Conservation (phyloP, 2,329 filamentous ascomycete genomes). For the Aspergillus persii region DNA sequence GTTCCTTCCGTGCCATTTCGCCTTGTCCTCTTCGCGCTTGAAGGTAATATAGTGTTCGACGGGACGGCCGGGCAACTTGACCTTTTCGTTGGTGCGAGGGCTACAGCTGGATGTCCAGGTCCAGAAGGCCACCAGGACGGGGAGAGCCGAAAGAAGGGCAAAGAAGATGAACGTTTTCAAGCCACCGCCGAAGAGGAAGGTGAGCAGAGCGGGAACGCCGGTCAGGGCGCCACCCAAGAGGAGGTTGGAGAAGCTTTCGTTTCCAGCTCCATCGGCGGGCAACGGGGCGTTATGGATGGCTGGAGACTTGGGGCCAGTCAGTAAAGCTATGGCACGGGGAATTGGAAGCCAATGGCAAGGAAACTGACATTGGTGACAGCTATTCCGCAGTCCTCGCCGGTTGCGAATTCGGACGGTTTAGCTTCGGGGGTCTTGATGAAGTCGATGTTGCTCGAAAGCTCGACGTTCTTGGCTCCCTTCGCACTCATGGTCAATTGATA, state of each 20-base stretch:
- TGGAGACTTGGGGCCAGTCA: conserved; percentile 17
- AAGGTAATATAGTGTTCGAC: conserved; percentile 30
- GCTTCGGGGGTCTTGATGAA: conserved; percentile 27
- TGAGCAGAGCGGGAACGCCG: conserved; percentile 20
- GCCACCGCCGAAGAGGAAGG: conserved; percentile 17
- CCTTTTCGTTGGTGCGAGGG: conserved; percentile 23
- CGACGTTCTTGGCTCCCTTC: neutral
- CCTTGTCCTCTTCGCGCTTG: conserved; percentile 22
- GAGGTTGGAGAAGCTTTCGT: conserved; percentile 27
- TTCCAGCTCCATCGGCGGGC: conserved; percentile 24
- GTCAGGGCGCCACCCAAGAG: conserved; percentile 17
- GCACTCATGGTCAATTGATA: conserved; percentile 1
- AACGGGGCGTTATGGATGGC: conserved; percentile 27
- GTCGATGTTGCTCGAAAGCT: conserved; percentile 13
- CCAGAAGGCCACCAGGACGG: conserved; percentile 23
- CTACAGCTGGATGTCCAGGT: conserved; percentile 16
- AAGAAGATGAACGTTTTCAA: conserved; percentile 17
- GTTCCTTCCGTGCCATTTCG: conserved; percentile 24
- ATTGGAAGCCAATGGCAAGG: neutral
- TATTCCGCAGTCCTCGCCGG: conserved; percentile 25
- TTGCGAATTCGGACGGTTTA: conserved; percentile 18
- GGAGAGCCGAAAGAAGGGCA: conserved; percentile 14
- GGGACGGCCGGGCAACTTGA: conserved; percentile 23
- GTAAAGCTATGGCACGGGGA: neutral
- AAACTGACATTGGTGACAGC: conserved; percentile 22